These are phyloP conservation scores for Moringa oleifera DNA, from an alignment of 345 rosid species.

Conservation along the genomic window DNA sequence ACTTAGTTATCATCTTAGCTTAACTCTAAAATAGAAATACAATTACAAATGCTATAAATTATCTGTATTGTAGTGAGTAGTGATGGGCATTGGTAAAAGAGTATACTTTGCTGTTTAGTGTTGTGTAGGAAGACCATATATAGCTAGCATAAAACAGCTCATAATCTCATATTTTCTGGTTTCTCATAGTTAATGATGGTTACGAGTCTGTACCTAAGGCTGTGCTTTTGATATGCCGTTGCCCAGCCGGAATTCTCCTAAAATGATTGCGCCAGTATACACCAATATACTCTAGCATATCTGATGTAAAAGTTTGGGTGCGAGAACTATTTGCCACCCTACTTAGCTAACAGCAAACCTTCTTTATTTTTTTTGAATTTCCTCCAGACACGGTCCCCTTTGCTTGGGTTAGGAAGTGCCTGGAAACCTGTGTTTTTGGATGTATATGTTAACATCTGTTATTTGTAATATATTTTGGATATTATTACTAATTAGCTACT, in stretches of 20 bases:
- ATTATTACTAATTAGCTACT: slow-evolving; percentile 1
- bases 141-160: not conserved
- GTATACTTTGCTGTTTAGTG: not conserved
- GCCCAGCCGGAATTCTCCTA: no score
- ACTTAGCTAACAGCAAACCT: not conserved
- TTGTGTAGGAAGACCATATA: not conserved
- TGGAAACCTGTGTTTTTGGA: not conserved
- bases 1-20: not conserved
- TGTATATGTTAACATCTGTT: not conserved
- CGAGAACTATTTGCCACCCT: no score
- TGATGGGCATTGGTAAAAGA: not conserved
- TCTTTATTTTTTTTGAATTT: no score
- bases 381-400: not conserved
- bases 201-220: no score
- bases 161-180: not conserved
- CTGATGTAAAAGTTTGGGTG: no score
- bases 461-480: not conserved
- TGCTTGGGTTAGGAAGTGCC: not conserved
- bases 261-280: no score
- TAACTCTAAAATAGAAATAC: not conserved
- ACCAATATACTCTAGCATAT: no score
- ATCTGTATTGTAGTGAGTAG: not conserved
- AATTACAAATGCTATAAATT: not conserved
- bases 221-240: no score
- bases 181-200: not conserved